Evolutionary conservation across 208 protist genomes (phyloP).

Genomic region (Wallacemonas collosoma): DNA sequence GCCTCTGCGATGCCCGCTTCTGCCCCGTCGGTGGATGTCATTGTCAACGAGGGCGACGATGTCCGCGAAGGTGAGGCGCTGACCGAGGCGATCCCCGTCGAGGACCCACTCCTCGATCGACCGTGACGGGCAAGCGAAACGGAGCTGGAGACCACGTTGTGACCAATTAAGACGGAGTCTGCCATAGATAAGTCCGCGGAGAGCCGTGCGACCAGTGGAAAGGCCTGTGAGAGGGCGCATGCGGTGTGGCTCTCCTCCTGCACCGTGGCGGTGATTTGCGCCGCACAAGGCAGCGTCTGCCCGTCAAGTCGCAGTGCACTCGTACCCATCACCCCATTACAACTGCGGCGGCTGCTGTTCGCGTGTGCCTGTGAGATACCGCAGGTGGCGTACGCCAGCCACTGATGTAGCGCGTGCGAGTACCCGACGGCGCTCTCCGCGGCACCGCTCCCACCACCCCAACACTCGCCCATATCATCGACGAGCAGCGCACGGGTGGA

Average conservation of each 20-base stretch:
- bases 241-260: constrained; percentile 38
- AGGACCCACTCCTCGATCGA: constrained; percentile 22
- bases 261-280: constrained; percentile 52
- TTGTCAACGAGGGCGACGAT: background rate
- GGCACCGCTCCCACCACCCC: constrained; percentile 1
- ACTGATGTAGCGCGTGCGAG: background rate
- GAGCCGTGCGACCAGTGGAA: constrained; percentile 53
- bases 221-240: constrained; percentile 40
- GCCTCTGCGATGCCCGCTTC: background rate
- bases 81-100: too few relatives aligned
- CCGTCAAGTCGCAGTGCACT: background rate
- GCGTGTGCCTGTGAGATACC: background rate
- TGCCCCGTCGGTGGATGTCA: background rate
- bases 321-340: too few relatives aligned
- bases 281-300: background rate
- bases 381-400: background rate
- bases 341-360: too few relatives aligned
- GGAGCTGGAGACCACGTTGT: constrained; percentile 60
- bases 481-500: constrained; percentile 52
- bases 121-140: constrained; percentile 29
- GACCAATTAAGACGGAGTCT: constrained; percentile 54
- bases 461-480: constrained; percentile 35
- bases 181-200: constrained; percentile 35
- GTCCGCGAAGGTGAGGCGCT: constrained; percentile 18
- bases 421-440: constrained; percentile 12